These are phyloP conservation scores for Xylariales sp. DNA, from an alignment of 2,329 filamentous ascomycete species.

Conservation along the genomic window DNA sequence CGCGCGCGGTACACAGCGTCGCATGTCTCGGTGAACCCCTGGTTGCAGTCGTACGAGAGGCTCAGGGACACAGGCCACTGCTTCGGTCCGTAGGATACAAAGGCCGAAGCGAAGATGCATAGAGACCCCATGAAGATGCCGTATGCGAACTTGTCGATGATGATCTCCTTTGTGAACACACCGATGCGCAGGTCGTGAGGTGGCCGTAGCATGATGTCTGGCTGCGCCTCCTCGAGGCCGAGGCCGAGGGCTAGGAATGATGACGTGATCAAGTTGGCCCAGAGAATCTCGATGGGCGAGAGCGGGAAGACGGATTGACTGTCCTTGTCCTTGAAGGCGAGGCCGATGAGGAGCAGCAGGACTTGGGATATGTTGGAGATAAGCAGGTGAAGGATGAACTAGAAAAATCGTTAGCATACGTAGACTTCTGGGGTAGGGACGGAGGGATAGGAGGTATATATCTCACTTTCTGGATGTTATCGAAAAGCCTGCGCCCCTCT, in stretches of 20 bases:
- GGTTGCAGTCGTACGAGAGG: conserved; percentile 64
- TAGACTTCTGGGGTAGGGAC: background rate
- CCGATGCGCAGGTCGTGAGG: conserved; percentile 70
- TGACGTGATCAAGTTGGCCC: conserved; percentile 81
- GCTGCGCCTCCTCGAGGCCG: conserved; percentile 75
- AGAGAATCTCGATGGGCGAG: conserved; percentile 78
- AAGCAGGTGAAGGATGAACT: conserved; percentile 73
- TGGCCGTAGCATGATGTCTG: conserved; percentile 74
- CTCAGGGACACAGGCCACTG: conserved; percentile 40
- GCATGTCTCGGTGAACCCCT: conserved; percentile 62
- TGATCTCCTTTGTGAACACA: conserved; percentile 73
- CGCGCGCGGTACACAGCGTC: conserved; percentile 71
- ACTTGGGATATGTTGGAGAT: conserved; percentile 79
- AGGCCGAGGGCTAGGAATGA: conserved; percentile 78
- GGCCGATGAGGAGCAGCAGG: conserved; percentile 73
- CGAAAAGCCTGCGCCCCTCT: conserved; percentile 75
- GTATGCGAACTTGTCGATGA: conserved; percentile 75
- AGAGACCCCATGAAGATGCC: conserved; percentile 72
- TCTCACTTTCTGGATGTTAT: conserved; percentile 79
- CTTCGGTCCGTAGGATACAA: conserved; percentile 62
- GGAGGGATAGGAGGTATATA: conserved; percentile 13
- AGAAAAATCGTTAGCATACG: conserved; percentile 2
- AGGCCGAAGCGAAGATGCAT: conserved; percentile 70
- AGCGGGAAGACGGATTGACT: conserved; percentile 75
- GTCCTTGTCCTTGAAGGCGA: conserved; percentile 72